phyloP scores from a whole-genome alignment of 2,329 filamentous ascomycete species.

The Sporothrix mexicana region DNA sequence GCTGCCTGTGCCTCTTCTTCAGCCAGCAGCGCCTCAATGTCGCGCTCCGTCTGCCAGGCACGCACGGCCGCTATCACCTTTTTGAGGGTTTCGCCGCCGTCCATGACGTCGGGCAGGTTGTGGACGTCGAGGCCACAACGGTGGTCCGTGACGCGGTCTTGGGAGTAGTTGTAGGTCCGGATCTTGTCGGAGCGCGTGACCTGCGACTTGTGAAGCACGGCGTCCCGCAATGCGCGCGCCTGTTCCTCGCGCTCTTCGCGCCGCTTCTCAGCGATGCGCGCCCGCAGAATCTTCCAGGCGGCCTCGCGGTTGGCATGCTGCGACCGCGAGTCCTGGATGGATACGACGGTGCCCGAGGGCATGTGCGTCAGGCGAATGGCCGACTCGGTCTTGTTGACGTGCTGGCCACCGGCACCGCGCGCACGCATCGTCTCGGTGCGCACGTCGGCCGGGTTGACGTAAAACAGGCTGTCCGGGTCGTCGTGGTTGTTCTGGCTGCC shows the following conservation, averaged over 20 bases:
- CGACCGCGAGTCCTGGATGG: slow-evolving; percentile 90
- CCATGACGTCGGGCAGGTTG: slow-evolving; percentile 79
- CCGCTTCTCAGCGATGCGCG: slow-evolving; percentile 77
- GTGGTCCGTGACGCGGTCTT: slow-evolving; percentile 86
- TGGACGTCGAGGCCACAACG: slow-evolving; percentile 79
- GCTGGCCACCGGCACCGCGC: slow-evolving; percentile 89
- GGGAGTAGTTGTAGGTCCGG: slow-evolving; percentile 81
- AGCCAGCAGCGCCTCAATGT: slow-evolving; percentile 72
- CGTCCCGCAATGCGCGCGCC: slow-evolving; percentile 73
- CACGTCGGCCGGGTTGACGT: slow-evolving; percentile 83
- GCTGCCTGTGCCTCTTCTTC: slow-evolving; percentile 61
- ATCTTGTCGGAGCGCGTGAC: slow-evolving; percentile 95
- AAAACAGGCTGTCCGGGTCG: slow-evolving; percentile 90
- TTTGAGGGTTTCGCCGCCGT: slow-evolving; percentile 73
- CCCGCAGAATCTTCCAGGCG: slow-evolving; percentile 84
- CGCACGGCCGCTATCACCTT: slow-evolving; percentile 78
- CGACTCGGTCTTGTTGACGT: slow-evolving; percentile 98
- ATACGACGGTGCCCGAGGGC: slow-evolving; percentile 84
- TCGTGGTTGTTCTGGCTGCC: slow-evolving; percentile 66
- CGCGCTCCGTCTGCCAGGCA: slow-evolving; percentile 75
- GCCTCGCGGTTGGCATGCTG: slow-evolving; percentile 87
- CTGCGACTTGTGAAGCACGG: slow-evolving; percentile 77
- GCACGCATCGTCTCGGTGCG: slow-evolving; percentile 88
- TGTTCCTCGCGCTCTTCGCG: slow-evolving; percentile 85
- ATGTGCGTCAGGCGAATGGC: slow-evolving; percentile 90